Evolutionary conservation across 2,329 filamentous ascomycete species (phyloP), one percentile per base, ranked within the genome.

Genomic region (Hawksworthiomyces lignivorus): DNA sequence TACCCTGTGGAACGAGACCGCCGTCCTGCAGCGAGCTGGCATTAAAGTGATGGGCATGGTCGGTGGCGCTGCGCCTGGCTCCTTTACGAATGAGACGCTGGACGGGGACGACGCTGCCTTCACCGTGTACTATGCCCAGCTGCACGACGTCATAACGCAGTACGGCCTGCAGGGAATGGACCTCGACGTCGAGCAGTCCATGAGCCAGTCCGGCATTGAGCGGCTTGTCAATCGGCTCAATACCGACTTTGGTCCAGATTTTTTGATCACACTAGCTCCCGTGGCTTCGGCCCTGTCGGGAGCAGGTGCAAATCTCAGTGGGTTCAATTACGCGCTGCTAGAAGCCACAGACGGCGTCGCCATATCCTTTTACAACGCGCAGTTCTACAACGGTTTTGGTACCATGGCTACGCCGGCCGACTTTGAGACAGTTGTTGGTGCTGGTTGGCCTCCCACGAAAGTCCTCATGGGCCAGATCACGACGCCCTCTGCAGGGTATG

Each of bases 371-470:
- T 95, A 95, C 61, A 95, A 95, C 57, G 46, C 82, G 6, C 89
- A 96, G 57, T 94, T 95, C 62, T 96, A 96, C 69, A 92, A 85
- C 56, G 87, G 87, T 2, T 96, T 87, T 81, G 87, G 87, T 8
- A 69, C 71, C 50, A 63, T 71, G 46, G 59, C 54, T 34, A 67
- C 55, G 21, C 62, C 71, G 0, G 41, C 57, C 30, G 65, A 69
- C 57, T 80, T 74, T 54, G 67, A 75, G 42, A 51, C 59, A 37
- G 69, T 77, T 39, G 50, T 77, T 8, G 64, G 67, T 12, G 68
- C 72, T 33, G 87, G 87, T 8, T 95, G 85, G 81, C 68, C 75
- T 3, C 72, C 86, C 0, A 64, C 76, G 17, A 84, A 83, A 55
- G 69, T 96, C 3, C 85, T 95, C 9, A 68, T 89, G 43, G 89